Evolutionary conservation across 2,329 filamentous ascomycete genomes (phyloP).

Genomic region (Hirsutella thompsonii): DNA sequence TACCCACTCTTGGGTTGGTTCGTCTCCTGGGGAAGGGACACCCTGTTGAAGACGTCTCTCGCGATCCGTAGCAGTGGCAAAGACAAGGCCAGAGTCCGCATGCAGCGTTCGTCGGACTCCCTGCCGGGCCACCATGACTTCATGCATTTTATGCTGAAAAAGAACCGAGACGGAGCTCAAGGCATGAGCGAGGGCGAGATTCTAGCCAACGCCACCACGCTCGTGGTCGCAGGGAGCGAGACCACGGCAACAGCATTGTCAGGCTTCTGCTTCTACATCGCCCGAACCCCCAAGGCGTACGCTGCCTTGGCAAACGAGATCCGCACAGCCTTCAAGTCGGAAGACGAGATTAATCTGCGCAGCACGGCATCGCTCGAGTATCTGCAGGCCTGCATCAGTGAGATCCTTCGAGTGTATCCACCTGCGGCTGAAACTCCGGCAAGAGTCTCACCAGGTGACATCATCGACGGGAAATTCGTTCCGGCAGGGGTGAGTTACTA

Average conservation of each 20-base stretch:
- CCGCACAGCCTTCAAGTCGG: slow-evolving; percentile 16
- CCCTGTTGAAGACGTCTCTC: neutral
- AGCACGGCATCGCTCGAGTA: slow-evolving; percentile 17
- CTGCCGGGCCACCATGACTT: slow-evolving; percentile 8
- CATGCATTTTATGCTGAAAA: slow-evolving; percentile 15
- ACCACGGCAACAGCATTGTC: slow-evolving; percentile 19
- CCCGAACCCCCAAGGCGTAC: slow-evolving; percentile 15
- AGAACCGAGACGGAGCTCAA: slow-evolving; percentile 15
- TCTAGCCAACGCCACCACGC: slow-evolving; percentile 7
- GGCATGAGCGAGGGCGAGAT: slow-evolving; percentile 23
- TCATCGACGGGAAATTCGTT: slow-evolving; percentile 18
- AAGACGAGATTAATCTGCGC: slow-evolving; percentile 23
- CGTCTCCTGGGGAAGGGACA: neutral
- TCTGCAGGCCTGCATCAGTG: slow-evolving; percentile 27
- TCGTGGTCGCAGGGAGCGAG: slow-evolving; percentile 19
- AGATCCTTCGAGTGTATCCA: slow-evolving; percentile 28
- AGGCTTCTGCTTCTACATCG: slow-evolving; percentile 16
- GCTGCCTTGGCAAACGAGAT: slow-evolving; percentile 21
- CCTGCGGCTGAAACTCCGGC: slow-evolving; percentile 15
- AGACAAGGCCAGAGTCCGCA: slow-evolving; percentile 8
- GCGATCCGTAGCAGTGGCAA: slow-evolving; percentile 9
- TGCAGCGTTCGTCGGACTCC: slow-evolving; percentile 10
- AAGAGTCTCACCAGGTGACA: slow-evolving; percentile 16
- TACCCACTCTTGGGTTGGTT: slow-evolving; percentile 4
- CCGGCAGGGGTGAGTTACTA: slow-evolving; percentile 18